phyloP scores from a whole-genome alignment of 495 filamentous ascomycete genomes.

The Entonaema liquescens region DNA sequence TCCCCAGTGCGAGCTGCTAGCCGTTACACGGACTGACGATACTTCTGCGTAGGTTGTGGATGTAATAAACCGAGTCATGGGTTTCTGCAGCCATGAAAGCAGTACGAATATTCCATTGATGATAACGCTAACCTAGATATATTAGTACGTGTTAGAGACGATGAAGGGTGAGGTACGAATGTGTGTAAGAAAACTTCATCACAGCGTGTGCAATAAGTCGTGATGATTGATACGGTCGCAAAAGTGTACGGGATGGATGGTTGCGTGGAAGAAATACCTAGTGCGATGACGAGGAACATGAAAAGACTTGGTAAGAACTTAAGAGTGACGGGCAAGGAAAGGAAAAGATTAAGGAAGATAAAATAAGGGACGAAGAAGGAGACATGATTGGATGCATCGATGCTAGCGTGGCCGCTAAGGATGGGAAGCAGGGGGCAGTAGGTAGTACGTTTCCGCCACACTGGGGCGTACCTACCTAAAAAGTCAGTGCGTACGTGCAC shows the following conservation, averaged over 20 bases:
- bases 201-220: neutral
- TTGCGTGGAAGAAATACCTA: slow-evolving; percentile 26
- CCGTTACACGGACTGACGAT: slow-evolving; percentile 34
- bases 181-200: neutral
- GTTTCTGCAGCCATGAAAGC: slow-evolving; percentile 15
- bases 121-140: neutral
- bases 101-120: neutral
- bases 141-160: neutral
- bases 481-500: slow-evolving; percentile 41
- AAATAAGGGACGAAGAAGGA: slow-evolving; percentile 43
- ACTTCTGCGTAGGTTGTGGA: slow-evolving; percentile 34
- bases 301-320: slow-evolving; percentile 44
- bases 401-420: slow-evolving; percentile 54
- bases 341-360: slow-evolving; percentile 39
- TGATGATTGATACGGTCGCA: neutral
- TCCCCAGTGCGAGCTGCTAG: slow-evolving; percentile 33
- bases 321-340: slow-evolving; percentile 44
- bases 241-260: slow-evolving; percentile 1
- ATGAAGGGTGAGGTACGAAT: neutral
- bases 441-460: slow-evolving; percentile 46
- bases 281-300: slow-evolving; percentile 36
- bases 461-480: slow-evolving; percentile 43
- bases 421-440: slow-evolving; percentile 41
- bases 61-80: slow-evolving; percentile 47
- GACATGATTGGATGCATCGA: slow-evolving; percentile 56